These are phyloP conservation scores for Scortechinia acanthostroma DNA, from an alignment of 2,329 filamentous ascomycete genomes.

Conservation along the genomic window DNA sequence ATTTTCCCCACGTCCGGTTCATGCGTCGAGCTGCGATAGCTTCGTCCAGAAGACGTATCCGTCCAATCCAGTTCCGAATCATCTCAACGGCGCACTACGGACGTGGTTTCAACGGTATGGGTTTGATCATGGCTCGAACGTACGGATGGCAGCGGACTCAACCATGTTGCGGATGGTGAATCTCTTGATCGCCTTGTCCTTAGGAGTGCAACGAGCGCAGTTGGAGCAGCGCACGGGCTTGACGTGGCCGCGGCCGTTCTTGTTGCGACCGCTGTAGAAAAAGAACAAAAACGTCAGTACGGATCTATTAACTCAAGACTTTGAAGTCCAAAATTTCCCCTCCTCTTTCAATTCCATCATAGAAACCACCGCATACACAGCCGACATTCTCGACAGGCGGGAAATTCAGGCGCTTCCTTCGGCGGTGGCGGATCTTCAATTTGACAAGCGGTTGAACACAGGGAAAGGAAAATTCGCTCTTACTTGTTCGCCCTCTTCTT, in stretches of 20 bases:
- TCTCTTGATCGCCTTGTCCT: slow-evolving; percentile 99
- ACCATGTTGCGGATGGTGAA: slow-evolving; percentile 99
- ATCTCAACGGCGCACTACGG: no score
- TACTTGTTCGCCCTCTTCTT: slow-evolving; percentile 59
- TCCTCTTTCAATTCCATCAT: no score
- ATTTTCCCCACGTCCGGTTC: no score
- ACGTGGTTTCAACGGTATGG: no score
- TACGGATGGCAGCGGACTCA: slow-evolving; percentile 98
- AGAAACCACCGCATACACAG: no score
- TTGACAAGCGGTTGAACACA: not conserved
- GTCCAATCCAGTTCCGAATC: no score
- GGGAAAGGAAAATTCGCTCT: slow-evolving; percentile 1
- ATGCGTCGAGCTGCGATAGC: no score
- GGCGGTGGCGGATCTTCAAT: no score
- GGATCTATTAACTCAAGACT: not conserved
- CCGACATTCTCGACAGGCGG: no score
- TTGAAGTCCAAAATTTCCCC: no score
- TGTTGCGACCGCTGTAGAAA: slow-evolving; percentile 88
- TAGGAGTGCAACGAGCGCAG: slow-evolving; percentile 81
- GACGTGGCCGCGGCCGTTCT: slow-evolving; percentile 99
- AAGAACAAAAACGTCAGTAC: not conserved
- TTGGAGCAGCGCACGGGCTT: slow-evolving; percentile 86
- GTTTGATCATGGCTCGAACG: slow-evolving; percentile 41
- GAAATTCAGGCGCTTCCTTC: no score
- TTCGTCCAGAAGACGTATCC: no score